phyloP scores from a whole-genome alignment of 2,329 filamentous ascomycete species.

The Colletotrichum tabaci region DNA sequence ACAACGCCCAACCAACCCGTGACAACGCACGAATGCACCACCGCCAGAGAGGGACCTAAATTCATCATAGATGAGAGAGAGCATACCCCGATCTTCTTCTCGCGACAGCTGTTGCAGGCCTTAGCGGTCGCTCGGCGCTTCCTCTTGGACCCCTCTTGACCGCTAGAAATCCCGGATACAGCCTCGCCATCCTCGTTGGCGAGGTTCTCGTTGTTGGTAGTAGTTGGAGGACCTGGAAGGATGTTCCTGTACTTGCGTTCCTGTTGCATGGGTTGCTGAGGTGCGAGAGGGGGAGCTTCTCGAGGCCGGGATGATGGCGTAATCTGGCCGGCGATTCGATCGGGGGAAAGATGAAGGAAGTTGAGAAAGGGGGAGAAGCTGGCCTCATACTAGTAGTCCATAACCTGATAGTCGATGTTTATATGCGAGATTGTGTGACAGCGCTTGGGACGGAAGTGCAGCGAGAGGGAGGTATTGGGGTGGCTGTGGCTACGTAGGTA shows the following conservation, averaged over 20 bases:
- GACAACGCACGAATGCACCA: background rate
- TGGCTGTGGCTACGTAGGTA: background rate
- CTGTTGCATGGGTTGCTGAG: slow-evolving; percentile 34
- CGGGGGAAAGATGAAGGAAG: background rate
- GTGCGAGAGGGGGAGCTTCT: slow-evolving; percentile 16
- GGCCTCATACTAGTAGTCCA: slow-evolving; percentile 18
- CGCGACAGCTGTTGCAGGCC: slow-evolving; percentile 27
- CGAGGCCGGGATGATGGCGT: background rate
- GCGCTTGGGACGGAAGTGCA: background rate
- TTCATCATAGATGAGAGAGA: too few relatives aligned
- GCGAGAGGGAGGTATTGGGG: background rate
- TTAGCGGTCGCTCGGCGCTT: slow-evolving; percentile 26
- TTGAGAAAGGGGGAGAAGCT: background rate
- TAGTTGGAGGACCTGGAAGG: slow-evolving; percentile 25
- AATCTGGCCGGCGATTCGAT: slow-evolving; percentile 15
- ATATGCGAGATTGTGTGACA: background rate
- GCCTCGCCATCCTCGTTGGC: slow-evolving; percentile 14
- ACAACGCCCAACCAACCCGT: background rate
- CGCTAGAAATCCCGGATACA: background rate
- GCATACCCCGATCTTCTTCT: slow-evolving; percentile 35
- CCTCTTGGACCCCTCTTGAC: slow-evolving; percentile 27
- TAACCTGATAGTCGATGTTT: background rate
- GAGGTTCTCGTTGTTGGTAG: background rate
- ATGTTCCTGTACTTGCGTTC: slow-evolving; percentile 39
- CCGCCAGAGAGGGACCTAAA: background rate